A percentile compares a stretch with the other conserved stretches of the same genome.
phyloP scores from a whole-genome alignment of 2,329 filamentous ascomycete genomes.

The Fusarium napiforme region DNA sequence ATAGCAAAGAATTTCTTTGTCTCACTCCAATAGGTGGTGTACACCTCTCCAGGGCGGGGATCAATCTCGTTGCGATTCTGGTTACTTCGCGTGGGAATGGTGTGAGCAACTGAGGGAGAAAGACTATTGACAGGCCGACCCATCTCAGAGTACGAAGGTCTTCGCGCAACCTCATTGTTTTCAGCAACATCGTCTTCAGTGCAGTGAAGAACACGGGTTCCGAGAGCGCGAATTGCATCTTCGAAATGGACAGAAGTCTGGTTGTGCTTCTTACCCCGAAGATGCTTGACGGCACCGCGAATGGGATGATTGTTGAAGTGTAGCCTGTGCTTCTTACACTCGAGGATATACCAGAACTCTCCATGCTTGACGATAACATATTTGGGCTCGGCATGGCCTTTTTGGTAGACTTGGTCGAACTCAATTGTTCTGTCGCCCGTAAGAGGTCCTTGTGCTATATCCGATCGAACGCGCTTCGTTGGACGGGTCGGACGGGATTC shows the following conservation, averaged over 20 bases:
- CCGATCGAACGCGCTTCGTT: neutral
- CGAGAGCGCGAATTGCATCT: neutral
- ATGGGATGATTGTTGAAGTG: neutral
- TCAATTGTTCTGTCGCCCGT: neutral
- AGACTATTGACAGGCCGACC: neutral
- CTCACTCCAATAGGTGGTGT: neutral
- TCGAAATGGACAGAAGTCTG: fast-evolving
- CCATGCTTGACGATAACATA: neutral
- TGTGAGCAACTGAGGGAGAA: fast-evolving
- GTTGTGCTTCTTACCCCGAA: neutral
- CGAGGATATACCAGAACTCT: constrained; percentile 11
- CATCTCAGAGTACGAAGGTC: neutral
- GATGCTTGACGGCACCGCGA: neutral
- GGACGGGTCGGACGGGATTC: neutral
- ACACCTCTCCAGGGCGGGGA: constrained; percentile 3
- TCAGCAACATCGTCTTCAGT: fast-evolving
- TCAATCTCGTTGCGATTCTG: neutral
- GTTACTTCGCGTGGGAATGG: neutral
- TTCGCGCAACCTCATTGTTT: neutral
- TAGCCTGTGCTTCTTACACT: neutral
- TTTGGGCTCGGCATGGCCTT: neutral
- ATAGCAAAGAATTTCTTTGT: neutral
- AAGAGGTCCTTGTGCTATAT: fast-evolving
- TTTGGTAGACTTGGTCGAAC: constrained; percentile 23
- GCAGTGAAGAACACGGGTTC: constrained; percentile 12